These are phyloP conservation scores for Grosmannia penicillata DNA, from an alignment of 2,329 filamentous ascomycete genomes.

Conservation along the genomic window DNA sequence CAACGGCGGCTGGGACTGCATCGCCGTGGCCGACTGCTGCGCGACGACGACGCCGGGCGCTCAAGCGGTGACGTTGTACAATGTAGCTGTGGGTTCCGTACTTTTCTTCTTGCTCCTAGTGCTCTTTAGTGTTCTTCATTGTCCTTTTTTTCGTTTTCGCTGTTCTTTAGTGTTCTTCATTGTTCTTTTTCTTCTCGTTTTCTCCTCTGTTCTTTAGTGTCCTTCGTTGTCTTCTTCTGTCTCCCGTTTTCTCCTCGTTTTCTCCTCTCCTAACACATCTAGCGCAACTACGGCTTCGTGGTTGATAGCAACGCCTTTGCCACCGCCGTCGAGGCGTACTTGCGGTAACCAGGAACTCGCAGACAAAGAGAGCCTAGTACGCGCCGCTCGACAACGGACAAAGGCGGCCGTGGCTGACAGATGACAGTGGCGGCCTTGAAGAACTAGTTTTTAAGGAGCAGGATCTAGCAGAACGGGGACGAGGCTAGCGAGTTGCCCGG, in stretches of 20 bases:
- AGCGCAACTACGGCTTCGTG: constrained; percentile 12
- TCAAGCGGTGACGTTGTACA: constrained; percentile 20
- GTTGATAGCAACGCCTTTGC: constrained; percentile 9
- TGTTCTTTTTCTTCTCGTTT: no score
- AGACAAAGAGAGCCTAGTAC: no score
- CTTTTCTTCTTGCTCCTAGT: not conserved
- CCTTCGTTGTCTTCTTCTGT: not conserved
- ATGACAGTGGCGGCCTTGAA: no score
- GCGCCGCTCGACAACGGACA: no score
- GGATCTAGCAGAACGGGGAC: no score
- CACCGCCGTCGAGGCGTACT: constrained; percentile 3
- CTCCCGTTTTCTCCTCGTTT: not conserved
- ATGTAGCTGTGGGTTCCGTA: constrained; percentile 19
- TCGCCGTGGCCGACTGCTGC: constrained; percentile 38
- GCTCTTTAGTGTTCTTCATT: not conserved
- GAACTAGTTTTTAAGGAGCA: no score
- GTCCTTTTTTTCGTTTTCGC: no score
- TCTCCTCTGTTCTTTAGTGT: no score
- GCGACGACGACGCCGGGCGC: constrained; percentile 30
- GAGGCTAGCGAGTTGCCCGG: no score
- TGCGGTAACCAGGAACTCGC: no score
- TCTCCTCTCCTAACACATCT: not conserved
- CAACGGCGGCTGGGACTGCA: constrained; percentile 38
- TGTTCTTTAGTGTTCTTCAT: no score
- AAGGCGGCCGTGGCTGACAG: no score